These are phyloP conservation scores for Fragaria iinumae DNA, from an alignment of 306 rosid genomes.

Conservation along the genomic window DNA sequence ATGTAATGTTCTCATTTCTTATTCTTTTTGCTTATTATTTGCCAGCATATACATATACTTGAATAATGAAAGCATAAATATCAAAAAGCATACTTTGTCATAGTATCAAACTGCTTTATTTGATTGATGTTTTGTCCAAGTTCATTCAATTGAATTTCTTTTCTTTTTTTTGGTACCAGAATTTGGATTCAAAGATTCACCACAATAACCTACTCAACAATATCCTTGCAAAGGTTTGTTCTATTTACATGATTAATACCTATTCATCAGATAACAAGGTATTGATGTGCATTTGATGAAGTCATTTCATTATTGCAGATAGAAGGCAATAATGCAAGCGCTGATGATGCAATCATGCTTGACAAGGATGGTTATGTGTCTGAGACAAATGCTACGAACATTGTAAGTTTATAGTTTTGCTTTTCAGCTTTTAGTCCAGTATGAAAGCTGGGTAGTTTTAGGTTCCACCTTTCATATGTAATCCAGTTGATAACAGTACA, in stretches of 20 bases:
- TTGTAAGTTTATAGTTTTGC: slow-evolving; percentile 51
- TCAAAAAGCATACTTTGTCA: no score
- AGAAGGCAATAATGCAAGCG: slow-evolving; percentile 83
- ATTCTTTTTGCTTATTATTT: neutral
- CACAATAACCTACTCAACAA: slow-evolving; percentile 89
- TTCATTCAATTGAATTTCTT: slow-evolving; percentile 11
- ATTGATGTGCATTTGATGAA: slow-evolving; percentile 5
- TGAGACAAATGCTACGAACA: slow-evolving; percentile 84
- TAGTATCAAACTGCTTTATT: slow-evolving; percentile 8
- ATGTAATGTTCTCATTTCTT: slow-evolving; percentile 44
- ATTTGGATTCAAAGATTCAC: slow-evolving; percentile 93
- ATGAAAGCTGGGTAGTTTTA: neutral
- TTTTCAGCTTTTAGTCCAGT: slow-evolving; percentile 4
- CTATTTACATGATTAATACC: slow-evolving; percentile 2
- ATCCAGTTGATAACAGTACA: neutral
- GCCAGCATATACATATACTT: neutral
- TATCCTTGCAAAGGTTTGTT: slow-evolving; percentile 79
- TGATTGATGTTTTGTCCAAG: slow-evolving; percentile 21
- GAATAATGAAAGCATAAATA: neutral
- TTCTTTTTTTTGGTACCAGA: slow-evolving; percentile 40
- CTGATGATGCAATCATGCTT: slow-evolving; percentile 85
- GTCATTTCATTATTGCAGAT: slow-evolving; percentile 49
- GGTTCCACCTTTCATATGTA: neutral
- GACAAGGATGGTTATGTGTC: slow-evolving; percentile 85
- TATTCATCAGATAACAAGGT: neutral